These are phyloP conservation scores for Psidium guajava DNA, from an alignment of 345 rosid species.

Conservation along the genomic window DNA sequence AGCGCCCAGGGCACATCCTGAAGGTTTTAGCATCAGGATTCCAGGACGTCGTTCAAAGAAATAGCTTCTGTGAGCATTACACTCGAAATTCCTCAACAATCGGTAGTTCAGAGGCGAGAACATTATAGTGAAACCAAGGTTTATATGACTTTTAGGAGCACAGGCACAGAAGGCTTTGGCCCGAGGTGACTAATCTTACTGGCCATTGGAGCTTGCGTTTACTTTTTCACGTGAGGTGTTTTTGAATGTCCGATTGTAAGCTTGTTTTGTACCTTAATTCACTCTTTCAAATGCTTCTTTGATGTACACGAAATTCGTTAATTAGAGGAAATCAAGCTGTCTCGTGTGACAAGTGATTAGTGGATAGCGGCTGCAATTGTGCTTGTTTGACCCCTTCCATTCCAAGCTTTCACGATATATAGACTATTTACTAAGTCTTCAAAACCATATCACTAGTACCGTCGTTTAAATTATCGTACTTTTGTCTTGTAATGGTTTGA, in stretches of 20 bases:
- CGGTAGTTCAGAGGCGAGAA: neutral
- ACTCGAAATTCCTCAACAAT: neutral
- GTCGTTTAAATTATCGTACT: neutral
- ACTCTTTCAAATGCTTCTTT: neutral
- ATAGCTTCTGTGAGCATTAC: neutral
- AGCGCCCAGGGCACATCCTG: neutral
- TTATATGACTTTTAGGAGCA: neutral
- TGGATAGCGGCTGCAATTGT: neutral
- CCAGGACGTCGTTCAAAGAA: neutral
- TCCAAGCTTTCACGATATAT: too few relatives aligned
- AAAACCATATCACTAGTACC: neutral
- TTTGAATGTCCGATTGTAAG: neutral
- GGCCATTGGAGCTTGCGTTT: neutral
- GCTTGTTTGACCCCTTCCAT: neutral
- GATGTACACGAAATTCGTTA: neutral
- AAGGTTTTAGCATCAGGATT: neutral
- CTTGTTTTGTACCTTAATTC: neutral
- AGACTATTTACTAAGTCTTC: neutral
- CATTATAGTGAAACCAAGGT: neutral
- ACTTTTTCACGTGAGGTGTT: neutral
- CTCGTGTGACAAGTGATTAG: neutral
- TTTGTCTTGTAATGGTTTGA: neutral
- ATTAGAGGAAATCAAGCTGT: neutral
- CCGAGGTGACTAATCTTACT: neutral
- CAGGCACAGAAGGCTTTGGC: neutral